Evolutionary conservation across 345 rosid genomes (phyloP).

Genomic region (Pistacia atlantica): DNA sequence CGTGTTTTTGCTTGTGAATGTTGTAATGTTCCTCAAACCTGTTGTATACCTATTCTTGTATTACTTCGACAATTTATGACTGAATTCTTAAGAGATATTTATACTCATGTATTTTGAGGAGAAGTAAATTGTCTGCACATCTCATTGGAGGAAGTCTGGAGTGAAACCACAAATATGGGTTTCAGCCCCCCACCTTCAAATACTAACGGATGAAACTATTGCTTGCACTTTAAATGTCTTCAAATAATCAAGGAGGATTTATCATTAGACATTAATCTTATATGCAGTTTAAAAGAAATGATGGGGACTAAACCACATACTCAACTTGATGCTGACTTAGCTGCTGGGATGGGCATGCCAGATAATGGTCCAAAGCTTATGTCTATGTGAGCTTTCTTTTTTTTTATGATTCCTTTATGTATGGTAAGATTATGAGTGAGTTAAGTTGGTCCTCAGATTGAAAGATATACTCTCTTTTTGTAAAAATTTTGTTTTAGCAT

Average conservation of each 20-base stretch:
- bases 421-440: constrained; percentile 1
- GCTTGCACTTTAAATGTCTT: not conserved
- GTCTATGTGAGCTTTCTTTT: constrained; percentile 38
- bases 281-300: constrained; percentile 74
- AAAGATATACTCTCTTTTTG: constrained; percentile 6
- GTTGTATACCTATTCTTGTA: not conserved
- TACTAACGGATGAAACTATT: not conserved
- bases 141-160: not conserved
- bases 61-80: not conserved
- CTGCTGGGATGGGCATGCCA: constrained; percentile 96
- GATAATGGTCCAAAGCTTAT: constrained; percentile 87
- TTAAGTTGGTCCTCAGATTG: not conserved
- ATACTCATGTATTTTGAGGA: not conserved
- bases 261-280: constrained; percentile 11
- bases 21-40: not conserved
- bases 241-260: not conserved
- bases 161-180: not conserved
- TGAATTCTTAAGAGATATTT: not conserved
- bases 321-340: constrained; percentile 92
- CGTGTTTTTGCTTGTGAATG: not conserved
- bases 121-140: not conserved
- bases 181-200: not conserved
- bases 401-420: constrained; percentile 13
- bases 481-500: not conserved
- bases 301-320: constrained; percentile 82